Conservation (phyloP, 73 alveolate species). For the Paramecium sonneborni region DNA sequence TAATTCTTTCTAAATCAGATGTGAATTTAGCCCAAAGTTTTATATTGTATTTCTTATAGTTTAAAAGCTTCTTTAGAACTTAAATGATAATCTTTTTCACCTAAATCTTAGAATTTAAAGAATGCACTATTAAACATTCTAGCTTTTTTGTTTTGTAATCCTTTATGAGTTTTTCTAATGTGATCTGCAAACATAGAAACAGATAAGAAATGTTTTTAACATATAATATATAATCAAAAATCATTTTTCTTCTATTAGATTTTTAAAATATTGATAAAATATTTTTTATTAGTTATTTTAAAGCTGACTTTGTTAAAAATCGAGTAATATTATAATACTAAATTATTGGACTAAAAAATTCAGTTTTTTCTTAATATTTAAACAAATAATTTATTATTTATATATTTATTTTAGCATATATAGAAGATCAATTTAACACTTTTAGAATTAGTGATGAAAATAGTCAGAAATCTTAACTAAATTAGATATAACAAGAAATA, state of each 20-base stretch:
- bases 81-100: slow-evolving; percentile 20
- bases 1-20: neutral
- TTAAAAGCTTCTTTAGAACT: neutral
- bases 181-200: neutral
- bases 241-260: neutral
- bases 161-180: neutral
- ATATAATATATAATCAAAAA: neutral
- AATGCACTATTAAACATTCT: slow-evolving; percentile 9
- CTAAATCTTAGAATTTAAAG: neutral
- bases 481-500: too few species aligned
- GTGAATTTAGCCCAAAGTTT: slow-evolving; percentile 38
- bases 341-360: too few species aligned
- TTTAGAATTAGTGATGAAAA: too few species aligned
- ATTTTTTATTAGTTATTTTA: neutral
- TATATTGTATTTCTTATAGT: neutral
- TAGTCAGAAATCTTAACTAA: too few species aligned
- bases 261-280: neutral
- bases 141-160: neutral
- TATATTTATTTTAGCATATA: too few species aligned
- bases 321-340: too few species aligned
- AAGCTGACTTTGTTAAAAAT: neutral
- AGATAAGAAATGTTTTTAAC: neutral
- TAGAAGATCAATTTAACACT: too few species aligned
- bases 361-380: too few species aligned
- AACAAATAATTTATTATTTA: too few species aligned